Conservation (phyloP, 345 rosid species). For the Rhizophora mangle region DNA sequence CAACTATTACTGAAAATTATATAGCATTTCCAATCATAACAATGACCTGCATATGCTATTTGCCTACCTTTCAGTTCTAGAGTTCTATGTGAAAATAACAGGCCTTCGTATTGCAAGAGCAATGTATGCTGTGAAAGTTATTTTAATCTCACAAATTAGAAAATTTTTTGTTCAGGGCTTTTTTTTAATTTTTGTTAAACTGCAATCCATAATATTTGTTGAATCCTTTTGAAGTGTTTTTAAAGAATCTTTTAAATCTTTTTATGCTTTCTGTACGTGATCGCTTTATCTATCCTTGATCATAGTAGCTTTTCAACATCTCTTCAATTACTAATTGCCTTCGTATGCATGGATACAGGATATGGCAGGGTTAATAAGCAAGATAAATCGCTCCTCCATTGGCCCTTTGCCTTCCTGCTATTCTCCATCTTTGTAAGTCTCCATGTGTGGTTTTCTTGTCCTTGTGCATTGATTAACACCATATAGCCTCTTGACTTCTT, state of each 20-base stretch:
- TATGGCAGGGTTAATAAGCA: slow-evolving; percentile 98
- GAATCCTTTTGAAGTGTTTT: slow-evolving; percentile 2
- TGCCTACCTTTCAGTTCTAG: background rate
- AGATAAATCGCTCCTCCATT: slow-evolving; percentile 95
- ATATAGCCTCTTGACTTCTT: background rate
- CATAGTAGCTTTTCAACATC: slow-evolving; percentile 5
- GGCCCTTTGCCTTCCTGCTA: slow-evolving; percentile 95
- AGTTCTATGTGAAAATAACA: background rate
- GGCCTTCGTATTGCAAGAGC: background rate
- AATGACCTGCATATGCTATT: background rate
- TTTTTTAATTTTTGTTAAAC: background rate
- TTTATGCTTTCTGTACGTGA: slow-evolving; percentile 6
- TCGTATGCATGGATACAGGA: slow-evolving; percentile 50
- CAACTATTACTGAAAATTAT: background rate
- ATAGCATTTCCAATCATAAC: slow-evolving; percentile 1
- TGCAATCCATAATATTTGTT: background rate
- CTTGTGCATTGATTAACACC: slow-evolving; percentile 6
- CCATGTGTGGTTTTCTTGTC: slow-evolving; percentile 6
- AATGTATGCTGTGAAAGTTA: background rate
- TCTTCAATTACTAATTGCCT: slow-evolving; percentile 19
- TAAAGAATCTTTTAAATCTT: background rate
- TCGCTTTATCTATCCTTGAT: background rate
- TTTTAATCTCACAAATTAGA: background rate
- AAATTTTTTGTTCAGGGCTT: too few species aligned
- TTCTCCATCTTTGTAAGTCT: slow-evolving; percentile 85